A percentile compares a stretch with the other conserved stretches of the same genome.
phyloP scores from a whole-genome alignment of 2,329 filamentous ascomycete species.

The Akanthomyces muscarius region DNA sequence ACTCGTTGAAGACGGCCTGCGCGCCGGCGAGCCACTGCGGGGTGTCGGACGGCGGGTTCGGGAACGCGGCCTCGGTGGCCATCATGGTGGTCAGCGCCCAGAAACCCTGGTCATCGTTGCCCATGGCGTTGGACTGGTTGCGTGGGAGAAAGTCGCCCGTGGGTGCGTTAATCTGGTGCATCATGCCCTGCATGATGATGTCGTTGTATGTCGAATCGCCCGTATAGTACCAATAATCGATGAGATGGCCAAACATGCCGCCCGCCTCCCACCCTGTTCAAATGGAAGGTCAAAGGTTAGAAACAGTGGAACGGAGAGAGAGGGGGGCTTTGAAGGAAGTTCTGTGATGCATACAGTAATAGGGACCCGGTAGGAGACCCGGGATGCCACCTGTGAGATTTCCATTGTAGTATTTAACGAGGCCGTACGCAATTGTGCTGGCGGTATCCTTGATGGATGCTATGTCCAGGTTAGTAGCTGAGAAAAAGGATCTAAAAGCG shows the following conservation, averaged over 20 bases:
- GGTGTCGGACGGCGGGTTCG: conserved; percentile 53
- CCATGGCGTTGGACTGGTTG: conserved; percentile 50
- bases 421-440: conserved; percentile 43
- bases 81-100: conserved; percentile 71
- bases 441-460: conserved; percentile 49
- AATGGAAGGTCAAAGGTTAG: conserved; percentile 17
- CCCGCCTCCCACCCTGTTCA: conserved; percentile 58
- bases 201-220: conserved; percentile 57
- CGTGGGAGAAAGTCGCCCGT: conserved; percentile 55
- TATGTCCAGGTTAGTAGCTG: conserved; percentile 22
- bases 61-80: conserved; percentile 67
- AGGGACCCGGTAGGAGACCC: conserved; percentile 56
- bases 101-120: conserved; percentile 69
- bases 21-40: conserved; percentile 71
- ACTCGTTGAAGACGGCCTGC: conserved; percentile 77
- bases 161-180: conserved; percentile 49
- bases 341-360: conserved; percentile 53
- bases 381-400: conserved; percentile 56
- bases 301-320: conserved; percentile 25
- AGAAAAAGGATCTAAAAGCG: too few species aligned
- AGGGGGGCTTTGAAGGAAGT: conserved; percentile 14
- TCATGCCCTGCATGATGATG: conserved; percentile 49
- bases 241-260: conserved; percentile 59
- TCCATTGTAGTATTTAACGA: conserved; percentile 50
- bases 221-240: conserved; percentile 64